phyloP scores from a whole-genome alignment of 192 early-diverging fungal species.

The Funneliformis geosporum region DNA sequence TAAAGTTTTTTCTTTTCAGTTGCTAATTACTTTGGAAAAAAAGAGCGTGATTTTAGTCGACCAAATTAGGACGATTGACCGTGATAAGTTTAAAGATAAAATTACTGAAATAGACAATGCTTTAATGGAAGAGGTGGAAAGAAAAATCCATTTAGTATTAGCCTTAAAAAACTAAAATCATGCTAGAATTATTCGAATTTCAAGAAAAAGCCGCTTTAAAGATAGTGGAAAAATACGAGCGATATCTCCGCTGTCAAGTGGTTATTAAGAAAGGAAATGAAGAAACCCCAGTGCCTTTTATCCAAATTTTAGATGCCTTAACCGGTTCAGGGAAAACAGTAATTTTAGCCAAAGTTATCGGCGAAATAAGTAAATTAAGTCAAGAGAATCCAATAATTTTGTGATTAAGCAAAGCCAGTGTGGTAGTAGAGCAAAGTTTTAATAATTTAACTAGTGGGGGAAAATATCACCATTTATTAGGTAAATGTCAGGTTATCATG shows the following conservation, averaged over 20 bases:
- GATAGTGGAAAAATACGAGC: background rate
- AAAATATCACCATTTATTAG: background rate
- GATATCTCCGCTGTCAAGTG: background rate
- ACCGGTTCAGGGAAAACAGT: background rate
- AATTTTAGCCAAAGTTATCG: background rate
- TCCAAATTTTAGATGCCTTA: background rate
- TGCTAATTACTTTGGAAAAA: background rate
- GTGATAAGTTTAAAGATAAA: too few relatives aligned
- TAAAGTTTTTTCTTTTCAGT: slow-evolving; percentile 25
- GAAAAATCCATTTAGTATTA: too few relatives aligned
- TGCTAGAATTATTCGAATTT: background rate
- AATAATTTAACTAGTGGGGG: background rate
- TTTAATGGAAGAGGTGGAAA: too few relatives aligned
- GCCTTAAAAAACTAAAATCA: too few relatives aligned
- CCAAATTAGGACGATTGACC: slow-evolving; percentile 18
- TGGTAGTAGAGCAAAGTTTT: background rate
- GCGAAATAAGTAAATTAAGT: background rate
- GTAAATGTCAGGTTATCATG: background rate
- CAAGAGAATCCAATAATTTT: background rate
- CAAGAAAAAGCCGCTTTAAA: background rate
- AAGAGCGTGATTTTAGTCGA: background rate
- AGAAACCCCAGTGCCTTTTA: background rate
- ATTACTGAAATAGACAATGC: too few relatives aligned
- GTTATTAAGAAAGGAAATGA: background rate
- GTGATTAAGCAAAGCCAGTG: background rate